Evolutionary conservation across 2,329 filamentous ascomycete genomes (phyloP).

Genomic region (Pyrenochaeta sp.): DNA sequence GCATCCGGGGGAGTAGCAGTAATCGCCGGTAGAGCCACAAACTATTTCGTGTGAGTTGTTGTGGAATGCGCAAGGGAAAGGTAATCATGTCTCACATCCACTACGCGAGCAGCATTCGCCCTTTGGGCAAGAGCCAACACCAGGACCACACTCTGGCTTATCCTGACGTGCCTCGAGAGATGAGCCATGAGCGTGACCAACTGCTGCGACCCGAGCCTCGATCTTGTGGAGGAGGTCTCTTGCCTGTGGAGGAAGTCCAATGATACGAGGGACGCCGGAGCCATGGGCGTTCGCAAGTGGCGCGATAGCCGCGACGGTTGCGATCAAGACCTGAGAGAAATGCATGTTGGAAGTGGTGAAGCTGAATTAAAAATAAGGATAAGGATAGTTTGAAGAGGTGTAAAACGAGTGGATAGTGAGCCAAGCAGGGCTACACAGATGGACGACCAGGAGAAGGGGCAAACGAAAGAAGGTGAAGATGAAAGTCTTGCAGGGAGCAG

Average conservation of each 20-base stretch:
- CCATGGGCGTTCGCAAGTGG: constrained; percentile 28
- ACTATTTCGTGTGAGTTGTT: constrained; percentile 25
- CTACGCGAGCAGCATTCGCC: constrained; percentile 31
- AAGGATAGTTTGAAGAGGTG: too few species aligned
- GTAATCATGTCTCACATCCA: constrained; percentile 31
- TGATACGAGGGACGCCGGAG: constrained; percentile 12
- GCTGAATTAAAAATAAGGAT: too few species aligned
- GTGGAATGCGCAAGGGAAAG: too few species aligned
- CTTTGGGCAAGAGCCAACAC: constrained; percentile 26
- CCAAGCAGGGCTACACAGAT: too few species aligned
- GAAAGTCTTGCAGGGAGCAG: too few species aligned
- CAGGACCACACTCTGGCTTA: constrained; percentile 27
- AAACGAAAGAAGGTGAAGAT: too few species aligned
- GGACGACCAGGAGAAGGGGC: too few species aligned
- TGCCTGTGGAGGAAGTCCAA: constrained; percentile 3
- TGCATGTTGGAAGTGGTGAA: too few species aligned
- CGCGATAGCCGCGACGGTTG: constrained; percentile 14
- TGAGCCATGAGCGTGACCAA: neutral
- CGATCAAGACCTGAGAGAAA: constrained; percentile 18
- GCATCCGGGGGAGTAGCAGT: constrained; percentile 66
- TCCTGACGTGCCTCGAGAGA: constrained; percentile 17
- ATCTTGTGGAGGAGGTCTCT: constrained; percentile 6
- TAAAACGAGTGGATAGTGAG: too few species aligned
- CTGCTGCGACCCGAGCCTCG: neutral
- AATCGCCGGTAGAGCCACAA: constrained; percentile 60